phyloP scores from a whole-genome alignment of 345 rosid genomes.

The Aquilaria sinensis region DNA sequence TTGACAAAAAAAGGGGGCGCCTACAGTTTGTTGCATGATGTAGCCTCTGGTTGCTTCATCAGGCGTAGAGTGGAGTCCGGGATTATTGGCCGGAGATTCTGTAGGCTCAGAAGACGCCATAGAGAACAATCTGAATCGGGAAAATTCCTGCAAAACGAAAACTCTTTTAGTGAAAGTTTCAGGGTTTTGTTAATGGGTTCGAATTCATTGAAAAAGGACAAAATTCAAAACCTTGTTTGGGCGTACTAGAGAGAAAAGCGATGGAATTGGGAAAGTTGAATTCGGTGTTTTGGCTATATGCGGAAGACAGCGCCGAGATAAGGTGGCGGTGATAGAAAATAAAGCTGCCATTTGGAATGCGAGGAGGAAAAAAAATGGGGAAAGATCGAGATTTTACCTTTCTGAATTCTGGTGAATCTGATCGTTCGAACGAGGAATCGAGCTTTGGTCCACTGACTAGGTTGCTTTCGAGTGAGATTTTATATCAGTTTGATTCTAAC shows the following conservation, averaged over 20 bases:
- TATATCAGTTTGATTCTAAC: too few species aligned
- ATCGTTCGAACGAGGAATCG: too few species aligned
- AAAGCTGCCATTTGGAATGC: neutral
- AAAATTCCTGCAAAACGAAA: conserved; percentile 28
- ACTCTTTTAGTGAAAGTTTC: neutral
- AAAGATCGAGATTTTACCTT: too few species aligned
- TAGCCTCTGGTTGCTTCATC: conserved; percentile 85
- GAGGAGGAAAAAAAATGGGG: too few species aligned
- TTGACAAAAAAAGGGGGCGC: neutral
- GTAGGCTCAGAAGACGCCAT: conserved; percentile 70
- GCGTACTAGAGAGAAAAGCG: neutral
- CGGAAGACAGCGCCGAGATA: conserved; percentile 5
- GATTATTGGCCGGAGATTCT: conserved; percentile 70
- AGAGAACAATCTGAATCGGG: conserved; percentile 44
- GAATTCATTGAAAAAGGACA: neutral
- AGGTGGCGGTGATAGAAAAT: neutral
- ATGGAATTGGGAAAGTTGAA: neutral
- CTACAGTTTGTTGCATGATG: conserved; percentile 89
- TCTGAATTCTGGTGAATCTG: too few species aligned
- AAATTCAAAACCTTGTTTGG: neutral
- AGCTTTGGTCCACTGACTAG: too few species aligned
- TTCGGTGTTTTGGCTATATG: neutral
- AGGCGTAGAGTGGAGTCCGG: conserved; percentile 52
- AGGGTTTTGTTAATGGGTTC: neutral
- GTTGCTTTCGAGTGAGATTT: too few species aligned